phyloP scores from a whole-genome alignment of 352 stramenopile species.

The Phytophthora pluvialis region DNA sequence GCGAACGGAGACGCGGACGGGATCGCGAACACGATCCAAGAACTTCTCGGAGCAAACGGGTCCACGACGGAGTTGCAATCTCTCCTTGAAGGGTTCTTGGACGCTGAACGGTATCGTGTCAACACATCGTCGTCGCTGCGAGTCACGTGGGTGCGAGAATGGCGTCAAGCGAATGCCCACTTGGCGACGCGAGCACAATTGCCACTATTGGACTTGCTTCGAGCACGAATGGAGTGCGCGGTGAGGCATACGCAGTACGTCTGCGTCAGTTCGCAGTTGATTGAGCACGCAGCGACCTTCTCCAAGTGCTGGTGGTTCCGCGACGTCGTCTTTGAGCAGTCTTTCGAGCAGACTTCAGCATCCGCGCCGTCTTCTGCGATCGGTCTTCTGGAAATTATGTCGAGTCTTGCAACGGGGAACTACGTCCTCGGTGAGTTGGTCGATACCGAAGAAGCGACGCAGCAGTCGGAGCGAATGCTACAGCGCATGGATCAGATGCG shows the following conservation, averaged over 20 bases:
- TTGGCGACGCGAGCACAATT: slow-evolving; percentile 28
- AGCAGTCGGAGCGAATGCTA: slow-evolving; percentile 25
- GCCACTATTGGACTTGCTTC: slow-evolving; percentile 26
- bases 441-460: slow-evolving; percentile 33
- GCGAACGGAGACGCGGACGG: slow-evolving; percentile 51
- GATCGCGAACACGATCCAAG: slow-evolving; percentile 50
- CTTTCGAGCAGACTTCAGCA: slow-evolving; percentile 29
- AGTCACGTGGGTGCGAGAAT: slow-evolving; percentile 61
- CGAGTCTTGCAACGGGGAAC: slow-evolving; percentile 29
- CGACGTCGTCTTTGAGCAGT: slow-evolving; percentile 37
- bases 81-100: slow-evolving; percentile 54
- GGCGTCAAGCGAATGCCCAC: slow-evolving; percentile 59
- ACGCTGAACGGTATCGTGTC: slow-evolving; percentile 37
- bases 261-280: slow-evolving; percentile 26
- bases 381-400: slow-evolving; percentile 40
- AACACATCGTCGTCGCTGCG: slow-evolving; percentile 16
- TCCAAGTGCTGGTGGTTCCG: slow-evolving; percentile 67
- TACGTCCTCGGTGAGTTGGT: slow-evolving; percentile 49
- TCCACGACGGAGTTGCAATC: slow-evolving; percentile 25
- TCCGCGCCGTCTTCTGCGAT: slow-evolving; percentile 17
- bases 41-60: slow-evolving; percentile 14
- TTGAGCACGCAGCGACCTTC: slow-evolving; percentile 41
- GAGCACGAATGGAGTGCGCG: slow-evolving; percentile 48
- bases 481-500: slow-evolving; percentile 38
- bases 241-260: slow-evolving; percentile 56